Percentiles rank a stretch among this genome's conserved stretches.
Evolutionary conservation across 768 basidiomycete species (phyloP).

Genomic region (Pholiota microspora): DNA sequence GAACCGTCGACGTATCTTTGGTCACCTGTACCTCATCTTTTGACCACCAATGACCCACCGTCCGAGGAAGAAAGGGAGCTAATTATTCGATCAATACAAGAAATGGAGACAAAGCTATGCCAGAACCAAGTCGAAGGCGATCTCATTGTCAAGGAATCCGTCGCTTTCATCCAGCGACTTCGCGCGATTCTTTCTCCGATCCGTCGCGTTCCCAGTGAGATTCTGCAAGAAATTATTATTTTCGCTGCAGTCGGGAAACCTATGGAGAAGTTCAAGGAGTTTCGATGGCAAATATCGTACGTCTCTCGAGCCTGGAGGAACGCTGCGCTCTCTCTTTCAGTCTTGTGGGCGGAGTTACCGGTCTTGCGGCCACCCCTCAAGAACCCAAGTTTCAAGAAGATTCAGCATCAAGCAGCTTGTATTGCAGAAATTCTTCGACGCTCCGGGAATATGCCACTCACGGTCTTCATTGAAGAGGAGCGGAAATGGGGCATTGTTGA

Average conservation of each 20-base stretch:
- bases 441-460: not conserved
- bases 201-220: constrained; percentile 5
- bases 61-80: constrained; percentile 1
- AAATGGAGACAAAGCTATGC: not conserved
- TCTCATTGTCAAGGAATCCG: not conserved
- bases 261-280: not conserved
- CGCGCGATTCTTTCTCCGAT: not conserved
- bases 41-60: constrained; percentile 1
- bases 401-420: not conserved
- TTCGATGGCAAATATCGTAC: not conserved
- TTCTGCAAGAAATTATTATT: constrained; percentile 5
- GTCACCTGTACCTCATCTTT: constrained; percentile 7
- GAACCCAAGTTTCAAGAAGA: not conserved
- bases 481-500: not conserved
- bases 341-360: constrained; percentile 1
- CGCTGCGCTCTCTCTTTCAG: not conserved
- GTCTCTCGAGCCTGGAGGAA: not conserved
- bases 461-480: not conserved
- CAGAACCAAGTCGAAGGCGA: not conserved
- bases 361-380: not conserved
- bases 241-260: not conserved
- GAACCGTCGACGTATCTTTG: not conserved
- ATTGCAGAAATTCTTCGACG: constrained; percentile 2
- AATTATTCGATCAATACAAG: no score
- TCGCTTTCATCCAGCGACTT: not conserved